phyloP scores from a whole-genome alignment of 352 stramenopile genomes.

The Globisporangium spiculum region DNA sequence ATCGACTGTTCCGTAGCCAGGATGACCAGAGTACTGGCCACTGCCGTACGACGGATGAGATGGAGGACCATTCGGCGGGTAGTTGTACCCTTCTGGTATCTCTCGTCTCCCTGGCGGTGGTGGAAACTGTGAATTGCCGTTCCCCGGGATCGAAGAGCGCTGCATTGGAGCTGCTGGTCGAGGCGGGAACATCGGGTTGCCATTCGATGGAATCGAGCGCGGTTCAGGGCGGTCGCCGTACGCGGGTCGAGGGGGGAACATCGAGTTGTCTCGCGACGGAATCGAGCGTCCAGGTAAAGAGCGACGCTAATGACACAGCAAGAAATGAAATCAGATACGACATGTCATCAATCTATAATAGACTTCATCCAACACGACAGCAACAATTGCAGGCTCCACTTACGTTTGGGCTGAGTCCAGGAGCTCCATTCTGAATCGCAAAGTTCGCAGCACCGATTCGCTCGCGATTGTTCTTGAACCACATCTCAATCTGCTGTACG shows the following conservation, averaged over 20 bases:
- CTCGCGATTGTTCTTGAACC: slow-evolving; percentile 78
- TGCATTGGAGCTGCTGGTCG: slow-evolving; percentile 29
- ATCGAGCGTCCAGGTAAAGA: slow-evolving; percentile 42
- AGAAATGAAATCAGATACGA: slow-evolving; percentile 6
- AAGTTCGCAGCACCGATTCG: slow-evolving; percentile 37
- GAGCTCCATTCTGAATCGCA: slow-evolving; percentile 23
- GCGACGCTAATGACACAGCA: slow-evolving; percentile 19
- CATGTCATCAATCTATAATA: not conserved
- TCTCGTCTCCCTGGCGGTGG: slow-evolving; percentile 51
- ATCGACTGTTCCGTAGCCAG: slow-evolving; percentile 19
- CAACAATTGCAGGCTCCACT: not conserved
- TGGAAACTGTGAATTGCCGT: slow-evolving; percentile 54
- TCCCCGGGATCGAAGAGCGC: slow-evolving; percentile 50
- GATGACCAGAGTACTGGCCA: slow-evolving; percentile 15
- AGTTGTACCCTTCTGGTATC: slow-evolving; percentile 28
- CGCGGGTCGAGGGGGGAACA: slow-evolving; percentile 44
- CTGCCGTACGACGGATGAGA: slow-evolving; percentile 16
- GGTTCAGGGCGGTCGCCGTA: slow-evolving; percentile 48
- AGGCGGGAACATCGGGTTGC: slow-evolving; percentile 73
- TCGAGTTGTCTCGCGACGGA: slow-evolving; percentile 50
- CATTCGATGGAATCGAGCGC: slow-evolving; percentile 58
- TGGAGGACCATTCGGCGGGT: slow-evolving; percentile 20
- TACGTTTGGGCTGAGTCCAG: slow-evolving; percentile 23
- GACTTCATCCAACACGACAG: too few relatives aligned
- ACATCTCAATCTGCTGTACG: slow-evolving; percentile 80